These are phyloP conservation scores for Pycnococcus provasolii DNA, from an alignment of 139 green algal species.

Conservation along the genomic window DNA sequence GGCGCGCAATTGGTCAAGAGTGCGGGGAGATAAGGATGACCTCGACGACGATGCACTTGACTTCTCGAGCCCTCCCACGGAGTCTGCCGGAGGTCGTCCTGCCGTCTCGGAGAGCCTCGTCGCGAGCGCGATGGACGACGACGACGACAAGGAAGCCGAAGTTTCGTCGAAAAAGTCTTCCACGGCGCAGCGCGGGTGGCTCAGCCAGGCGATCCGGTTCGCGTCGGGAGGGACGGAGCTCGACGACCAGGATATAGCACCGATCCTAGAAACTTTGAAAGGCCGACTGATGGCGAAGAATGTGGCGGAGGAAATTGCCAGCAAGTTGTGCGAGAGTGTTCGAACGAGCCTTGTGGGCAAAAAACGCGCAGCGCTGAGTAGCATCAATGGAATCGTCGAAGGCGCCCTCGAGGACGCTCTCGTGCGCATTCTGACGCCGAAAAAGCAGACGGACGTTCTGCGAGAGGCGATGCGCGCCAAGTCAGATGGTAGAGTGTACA, in stretches of 20 bases:
- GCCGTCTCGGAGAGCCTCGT: background rate
- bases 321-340: slow-evolving; percentile 70
- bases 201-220: slow-evolving; percentile 60
- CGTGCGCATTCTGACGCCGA: slow-evolving; percentile 31
- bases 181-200: slow-evolving; percentile 38
- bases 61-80: background rate
- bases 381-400: slow-evolving; percentile 49
- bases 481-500: slow-evolving; percentile 69
- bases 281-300: slow-evolving; percentile 91
- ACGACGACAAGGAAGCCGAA: slow-evolving; percentile 41
- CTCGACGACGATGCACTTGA: slow-evolving; percentile 26
- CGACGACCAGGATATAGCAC: slow-evolving; percentile 61
- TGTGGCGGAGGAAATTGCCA: slow-evolving; percentile 90
- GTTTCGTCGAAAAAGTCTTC: slow-evolving; percentile 20
- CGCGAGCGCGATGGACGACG: slow-evolving; percentile 24
- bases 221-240: slow-evolving; percentile 69
- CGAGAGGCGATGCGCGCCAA: slow-evolving; percentile 49
- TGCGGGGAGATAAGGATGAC: background rate
- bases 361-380: slow-evolving; percentile 75
- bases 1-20: slow-evolving; percentile 1
- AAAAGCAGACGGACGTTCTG: slow-evolving; percentile 61
- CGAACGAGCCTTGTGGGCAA: slow-evolving; percentile 64
- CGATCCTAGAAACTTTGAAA: slow-evolving; percentile 77
- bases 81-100: background rate
- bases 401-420: slow-evolving; percentile 41